These are phyloP conservation scores for Penicillium sp. DNA, from an alignment of 2,329 filamentous ascomycete genomes.

Conservation along the genomic window DNA sequence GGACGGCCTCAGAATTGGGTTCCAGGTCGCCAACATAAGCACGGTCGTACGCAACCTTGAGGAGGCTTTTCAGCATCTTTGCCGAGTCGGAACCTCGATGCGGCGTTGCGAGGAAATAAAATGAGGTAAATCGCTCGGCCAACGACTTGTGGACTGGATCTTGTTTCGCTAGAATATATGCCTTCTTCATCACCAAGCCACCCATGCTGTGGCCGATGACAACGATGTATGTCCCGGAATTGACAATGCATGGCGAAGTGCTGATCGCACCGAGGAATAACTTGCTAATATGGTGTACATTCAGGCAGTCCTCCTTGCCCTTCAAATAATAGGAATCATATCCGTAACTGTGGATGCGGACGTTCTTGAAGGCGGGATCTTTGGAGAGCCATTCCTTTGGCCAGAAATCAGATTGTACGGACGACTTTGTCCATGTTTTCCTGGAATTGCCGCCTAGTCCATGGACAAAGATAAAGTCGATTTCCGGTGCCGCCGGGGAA, in stretches of 20 bases:
- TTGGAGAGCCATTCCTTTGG: slow-evolving; percentile 45
- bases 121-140: slow-evolving; percentile 15
- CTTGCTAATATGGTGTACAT: slow-evolving; percentile 33
- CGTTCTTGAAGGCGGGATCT: slow-evolving; percentile 25
- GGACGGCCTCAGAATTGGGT: slow-evolving; percentile 39
- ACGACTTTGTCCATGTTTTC: slow-evolving; percentile 46
- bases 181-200: slow-evolving; percentile 42
- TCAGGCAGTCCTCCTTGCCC: slow-evolving; percentile 2
- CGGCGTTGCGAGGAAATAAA: slow-evolving; percentile 36
- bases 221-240: slow-evolving; percentile 37
- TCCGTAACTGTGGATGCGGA: slow-evolving; percentile 32
- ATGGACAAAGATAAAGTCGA: slow-evolving; percentile 33
- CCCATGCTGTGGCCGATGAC: slow-evolving; percentile 55
- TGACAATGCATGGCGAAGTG: slow-evolving; percentile 19
- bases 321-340: slow-evolving; percentile 27
- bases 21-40: slow-evolving; percentile 46
- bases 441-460: slow-evolving; percentile 27
- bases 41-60: slow-evolving; percentile 25
- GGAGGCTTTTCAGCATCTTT: slow-evolving; percentile 33
- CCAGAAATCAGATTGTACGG: slow-evolving; percentile 43
- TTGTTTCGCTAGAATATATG: slow-evolving; percentile 27
- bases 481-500: slow-evolving; percentile 4
- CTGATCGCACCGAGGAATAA: slow-evolving; percentile 26
- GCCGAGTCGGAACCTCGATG: slow-evolving; percentile 34
- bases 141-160: slow-evolving; percentile 19